phyloP scores from a whole-genome alignment of 2,329 filamentous ascomycete species.

The Coniochaeta prunicola region DNA sequence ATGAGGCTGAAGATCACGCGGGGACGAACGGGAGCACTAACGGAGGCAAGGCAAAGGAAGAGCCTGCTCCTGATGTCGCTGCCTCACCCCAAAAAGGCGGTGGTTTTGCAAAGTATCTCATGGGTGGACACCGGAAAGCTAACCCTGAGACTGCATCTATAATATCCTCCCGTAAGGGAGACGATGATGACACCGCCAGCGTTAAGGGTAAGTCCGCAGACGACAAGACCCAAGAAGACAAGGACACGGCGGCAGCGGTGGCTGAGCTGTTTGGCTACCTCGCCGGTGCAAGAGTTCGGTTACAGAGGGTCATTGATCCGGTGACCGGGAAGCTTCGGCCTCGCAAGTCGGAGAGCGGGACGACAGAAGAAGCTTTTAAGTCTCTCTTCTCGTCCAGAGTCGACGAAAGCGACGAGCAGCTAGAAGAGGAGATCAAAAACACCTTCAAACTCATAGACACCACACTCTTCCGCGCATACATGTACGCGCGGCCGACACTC shows the following conservation, averaged over 20 bases:
- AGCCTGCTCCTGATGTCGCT: slow-evolving; percentile 6
- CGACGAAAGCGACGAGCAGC: slow-evolving; percentile 48
- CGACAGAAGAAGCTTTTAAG: slow-evolving; percentile 45
- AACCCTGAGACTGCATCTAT: slow-evolving; percentile 53
- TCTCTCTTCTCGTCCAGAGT: slow-evolving; percentile 42
- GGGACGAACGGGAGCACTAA: slow-evolving; percentile 19
- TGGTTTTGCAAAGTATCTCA: slow-evolving; percentile 48
- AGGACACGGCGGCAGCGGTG: slow-evolving; percentile 76
- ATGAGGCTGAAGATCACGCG: slow-evolving; percentile 25
- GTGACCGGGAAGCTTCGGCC: slow-evolving; percentile 55
- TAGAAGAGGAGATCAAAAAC: slow-evolving; percentile 63
- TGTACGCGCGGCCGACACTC: slow-evolving; percentile 81
- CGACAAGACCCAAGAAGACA: slow-evolving; percentile 60
- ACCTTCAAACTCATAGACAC: slow-evolving; percentile 87
- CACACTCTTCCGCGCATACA: slow-evolving; percentile 87
- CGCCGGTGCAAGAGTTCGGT: slow-evolving; percentile 68
- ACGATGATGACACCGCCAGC: slow-evolving; percentile 34
- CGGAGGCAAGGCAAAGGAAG: slow-evolving; percentile 23
- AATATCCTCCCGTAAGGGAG: slow-evolving; percentile 47
- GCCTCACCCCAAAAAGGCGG: slow-evolving; percentile 31
- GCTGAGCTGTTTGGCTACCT: slow-evolving; percentile 81
- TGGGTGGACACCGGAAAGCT: slow-evolving; percentile 34
- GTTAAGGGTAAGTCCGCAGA: slow-evolving; percentile 38
- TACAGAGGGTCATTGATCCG: slow-evolving; percentile 56
- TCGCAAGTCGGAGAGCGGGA: slow-evolving; percentile 32